Evolutionary conservation across 805 yeast genomes (phyloP), one percentile per base, ranked within the genome.

Genomic region (Metschnikowia koreensis): DNA sequence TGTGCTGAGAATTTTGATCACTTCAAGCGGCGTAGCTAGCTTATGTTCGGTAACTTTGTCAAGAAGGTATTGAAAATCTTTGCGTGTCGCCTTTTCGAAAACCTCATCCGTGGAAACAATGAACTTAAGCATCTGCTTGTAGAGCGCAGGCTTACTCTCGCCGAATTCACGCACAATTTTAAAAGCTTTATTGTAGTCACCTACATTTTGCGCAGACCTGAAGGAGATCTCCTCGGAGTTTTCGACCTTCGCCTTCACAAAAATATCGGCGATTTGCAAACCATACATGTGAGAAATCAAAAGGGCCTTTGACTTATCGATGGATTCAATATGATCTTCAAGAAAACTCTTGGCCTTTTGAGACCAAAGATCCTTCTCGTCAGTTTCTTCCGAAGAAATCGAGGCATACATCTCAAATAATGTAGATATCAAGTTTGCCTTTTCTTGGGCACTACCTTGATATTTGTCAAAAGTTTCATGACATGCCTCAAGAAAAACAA

Each of bases 401-500:
- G 84, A 75, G 38, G 92, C 69, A 60, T 93, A 94, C 74, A 89
- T 75, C 61, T 93, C 97, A 61, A 84, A 87, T 38, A 93, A 73
- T 0, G 97, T 89, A 2, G 88, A 81, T 50, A 88, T 73, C 41
- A 93, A 76, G 44, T 86, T 96, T 47, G 79, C 80, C 58, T 84
- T 82, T 61, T 93, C 97, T 55, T 80, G 81, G 5, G 67, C 67
- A 47, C 80, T 76, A 0, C 94, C 93, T 48, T 87, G 94, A 62
- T 84, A 88, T 51, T 78, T 79, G 50, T 86, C 91, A 63, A 88
- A 88, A 11, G 87, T 78, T 59, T 86, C 89, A 13, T 91, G 69
- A 60, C 97, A 90, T 0, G 98, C 97, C 65, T 94, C 99, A 51
- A 94, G 68, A 56, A 94, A 94, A 7, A 89, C 87, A 27, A 92